Evolutionary conservation across 208 protist species (phyloP).

Genomic region (Kentomonas sorsogonicus): DNA sequence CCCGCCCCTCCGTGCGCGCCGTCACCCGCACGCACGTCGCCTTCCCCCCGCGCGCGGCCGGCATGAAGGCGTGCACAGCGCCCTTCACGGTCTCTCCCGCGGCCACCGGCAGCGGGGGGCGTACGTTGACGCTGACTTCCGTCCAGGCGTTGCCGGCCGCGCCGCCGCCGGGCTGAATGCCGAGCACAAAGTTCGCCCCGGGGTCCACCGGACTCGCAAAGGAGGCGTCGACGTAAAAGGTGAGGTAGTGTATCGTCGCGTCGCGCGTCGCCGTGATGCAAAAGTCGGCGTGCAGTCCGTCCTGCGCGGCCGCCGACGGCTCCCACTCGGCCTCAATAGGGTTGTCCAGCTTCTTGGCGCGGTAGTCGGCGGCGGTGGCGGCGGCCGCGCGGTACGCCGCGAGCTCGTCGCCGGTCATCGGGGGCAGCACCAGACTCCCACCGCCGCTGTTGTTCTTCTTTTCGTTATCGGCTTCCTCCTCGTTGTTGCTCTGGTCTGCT

Average conservation of each 20-base stretch:
- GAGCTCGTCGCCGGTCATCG: constrained; percentile 31
- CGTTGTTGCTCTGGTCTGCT: no score
- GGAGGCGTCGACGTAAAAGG: constrained; percentile 75
- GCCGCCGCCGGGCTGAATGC: constrained; percentile 62
- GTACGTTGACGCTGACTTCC: constrained; percentile 73
- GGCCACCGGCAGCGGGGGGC: constrained; percentile 58
- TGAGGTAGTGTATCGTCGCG: constrained; percentile 82
- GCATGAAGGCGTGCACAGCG: constrained; percentile 38
- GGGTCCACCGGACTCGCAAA: constrained; percentile 67
- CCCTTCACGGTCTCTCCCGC: constrained; percentile 61
- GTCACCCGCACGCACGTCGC: constrained; percentile 57
- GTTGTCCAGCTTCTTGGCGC: constrained; percentile 32
- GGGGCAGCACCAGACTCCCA: no score
- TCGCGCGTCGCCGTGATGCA: constrained; percentile 36
- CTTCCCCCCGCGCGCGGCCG: constrained; percentile 43
- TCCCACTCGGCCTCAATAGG: constrained; percentile 38
- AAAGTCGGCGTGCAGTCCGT: constrained; percentile 54
- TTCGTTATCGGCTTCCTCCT: no score
- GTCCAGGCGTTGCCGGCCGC: constrained; percentile 80
- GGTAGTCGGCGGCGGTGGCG: constrained; percentile 14
- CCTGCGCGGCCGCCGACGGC: constrained; percentile 31
- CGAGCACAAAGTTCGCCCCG: constrained; percentile 84
- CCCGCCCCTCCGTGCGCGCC: constrained; percentile 56
- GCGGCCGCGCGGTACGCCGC: constrained; percentile 30
- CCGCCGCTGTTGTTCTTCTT: no score